These are phyloP conservation scores for Zea mays DNA, from an alignment of 176 grass and related monocot species.

Conservation along the genomic window DNA sequence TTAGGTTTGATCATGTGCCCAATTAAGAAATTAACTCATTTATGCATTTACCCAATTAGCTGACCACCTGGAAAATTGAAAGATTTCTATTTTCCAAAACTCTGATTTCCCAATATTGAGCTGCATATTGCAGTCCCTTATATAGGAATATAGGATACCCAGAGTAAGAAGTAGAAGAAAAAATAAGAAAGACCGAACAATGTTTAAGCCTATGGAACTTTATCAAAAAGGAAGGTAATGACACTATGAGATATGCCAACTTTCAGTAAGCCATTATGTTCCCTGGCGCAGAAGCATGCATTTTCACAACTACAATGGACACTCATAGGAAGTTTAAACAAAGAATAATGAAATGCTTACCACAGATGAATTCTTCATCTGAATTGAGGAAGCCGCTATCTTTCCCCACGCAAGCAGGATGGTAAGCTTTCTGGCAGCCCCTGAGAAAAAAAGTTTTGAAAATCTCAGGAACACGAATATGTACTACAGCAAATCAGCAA, in stretches of 20 bases:
- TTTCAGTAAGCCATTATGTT: neutral
- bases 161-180: neutral
- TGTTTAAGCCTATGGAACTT: neutral
- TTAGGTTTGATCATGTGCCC: constrained; percentile 6
- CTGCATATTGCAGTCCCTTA: neutral
- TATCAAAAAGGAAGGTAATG: neutral
- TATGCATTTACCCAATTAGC: neutral
- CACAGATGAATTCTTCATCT: constrained; percentile 70
- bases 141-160: neutral
- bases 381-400: constrained; percentile 58
- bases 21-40: constrained; percentile 5
- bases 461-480: neutral
- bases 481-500: constrained; percentile 1
- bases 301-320: neutral
- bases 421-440: constrained; percentile 88
- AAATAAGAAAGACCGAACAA: constrained; percentile 2
- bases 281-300: neutral
- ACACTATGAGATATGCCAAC: neutral
- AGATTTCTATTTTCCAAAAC: neutral
- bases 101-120: neutral
- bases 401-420: constrained; percentile 63
- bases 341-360: constrained; percentile 51
- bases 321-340: constrained; percentile 13
- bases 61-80: neutral
- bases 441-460: constrained; percentile 41